Evolutionary conservation across 495 filamentous ascomycete genomes (phyloP), one percentile per base, ranked within the genome.

Genomic region (Penicillium mononematosum): DNA sequence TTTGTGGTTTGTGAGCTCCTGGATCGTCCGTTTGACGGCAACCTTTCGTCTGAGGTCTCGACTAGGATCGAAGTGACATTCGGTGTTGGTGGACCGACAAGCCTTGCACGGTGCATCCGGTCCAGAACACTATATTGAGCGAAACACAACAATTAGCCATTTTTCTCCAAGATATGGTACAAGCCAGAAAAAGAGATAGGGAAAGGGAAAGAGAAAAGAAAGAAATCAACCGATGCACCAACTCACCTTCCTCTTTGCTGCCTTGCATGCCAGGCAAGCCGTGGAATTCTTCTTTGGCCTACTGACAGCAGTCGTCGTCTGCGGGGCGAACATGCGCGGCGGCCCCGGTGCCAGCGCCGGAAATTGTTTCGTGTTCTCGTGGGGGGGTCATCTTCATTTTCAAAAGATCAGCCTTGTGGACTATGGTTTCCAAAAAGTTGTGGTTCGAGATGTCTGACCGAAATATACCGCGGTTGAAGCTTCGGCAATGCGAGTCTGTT

Each of bases 1-100:
- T 50, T 65, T 72, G 44, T 73, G 69, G 38, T 70, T 62, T 48
- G 70, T 60, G 34, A 74, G 57, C 41, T 78, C 75, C 17, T 63
- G 62, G 16, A 70, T 67, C 11, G 72, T 73, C 22, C 68, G 69
- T 54, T 71, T 72, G 7, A 70, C 67, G 46, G 70, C 73, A 14
- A 77, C 66, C 60, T 76, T 77, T 39, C 75, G 73, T 38, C 75
- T 61, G 32, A 75, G 56, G 45, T 78, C 75, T 20, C 68, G 68
- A 7, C 57, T 69, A 48, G 70, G 69, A 60, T 78, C 74, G 57
- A 78, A 78, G 24, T 66, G 58, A 44, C 75, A 78, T 22, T 74
- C 60, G 24, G 58, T 61, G 34, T 65, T 60, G 20, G 63, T 55
- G 36, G 62, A 66, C 32, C 59, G 24, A 51, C 75, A 78, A 50